phyloP scores from a whole-genome alignment of 2,329 filamentous ascomycete genomes.

The Aciculosporium take region DNA sequence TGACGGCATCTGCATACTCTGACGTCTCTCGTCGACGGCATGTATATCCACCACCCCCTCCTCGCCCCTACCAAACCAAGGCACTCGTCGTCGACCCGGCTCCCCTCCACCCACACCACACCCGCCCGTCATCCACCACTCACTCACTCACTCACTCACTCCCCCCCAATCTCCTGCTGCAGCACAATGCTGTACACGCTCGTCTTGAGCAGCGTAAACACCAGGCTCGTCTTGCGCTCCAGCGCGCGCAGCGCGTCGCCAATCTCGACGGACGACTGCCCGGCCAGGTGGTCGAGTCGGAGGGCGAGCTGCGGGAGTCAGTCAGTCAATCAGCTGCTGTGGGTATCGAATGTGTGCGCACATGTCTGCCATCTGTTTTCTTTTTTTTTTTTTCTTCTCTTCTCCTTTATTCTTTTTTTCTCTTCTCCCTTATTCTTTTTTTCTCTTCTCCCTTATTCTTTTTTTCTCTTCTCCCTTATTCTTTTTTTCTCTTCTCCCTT shows the following conservation, averaged over 20 bases:
- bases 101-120: not conserved
- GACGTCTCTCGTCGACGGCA: no score
- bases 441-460: no score
- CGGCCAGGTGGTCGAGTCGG: constrained; percentile 48
- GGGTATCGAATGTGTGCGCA: no score
- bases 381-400: not conserved
- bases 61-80: no score
- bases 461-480: no score
- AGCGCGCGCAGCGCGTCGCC: constrained; percentile 75
- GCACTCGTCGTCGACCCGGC: not conserved
- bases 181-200: constrained; percentile 97
- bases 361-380: not conserved
- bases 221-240: constrained; percentile 86
- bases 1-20: no score
- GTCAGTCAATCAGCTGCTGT: no score
- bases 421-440: no score
- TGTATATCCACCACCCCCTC: no score
- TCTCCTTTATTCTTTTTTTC: not conserved
- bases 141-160: constrained; percentile 27
- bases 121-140: no score
- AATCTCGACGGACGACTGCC: constrained; percentile 64
- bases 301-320: constrained; percentile 31
- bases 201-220: constrained; percentile 91
- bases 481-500: no score
- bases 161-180: constrained; percentile 87